These are phyloP conservation scores for Apiotrichum laibachii DNA, from an alignment of 1,284 basidiomycete species.

Conservation along the genomic window DNA sequence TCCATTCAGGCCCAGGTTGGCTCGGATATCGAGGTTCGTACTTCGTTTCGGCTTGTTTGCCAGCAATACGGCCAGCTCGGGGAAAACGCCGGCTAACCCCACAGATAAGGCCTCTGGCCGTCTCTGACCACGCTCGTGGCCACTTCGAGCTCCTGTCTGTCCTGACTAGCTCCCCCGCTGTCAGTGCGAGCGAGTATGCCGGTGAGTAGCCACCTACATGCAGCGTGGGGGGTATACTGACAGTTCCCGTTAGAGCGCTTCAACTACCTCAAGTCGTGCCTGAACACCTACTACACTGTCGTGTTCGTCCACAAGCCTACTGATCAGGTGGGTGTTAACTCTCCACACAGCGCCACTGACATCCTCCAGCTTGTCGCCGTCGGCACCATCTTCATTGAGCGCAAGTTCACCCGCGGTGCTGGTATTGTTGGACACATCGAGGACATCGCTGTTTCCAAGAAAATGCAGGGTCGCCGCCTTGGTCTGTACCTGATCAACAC, in stretches of 20 bases:
- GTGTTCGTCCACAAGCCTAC: conserved; percentile 74
- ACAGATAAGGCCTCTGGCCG: conserved; percentile 88
- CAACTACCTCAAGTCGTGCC: conserved; percentile 50
- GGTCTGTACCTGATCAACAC: conserved; percentile 83
- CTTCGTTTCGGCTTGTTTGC: not conserved
- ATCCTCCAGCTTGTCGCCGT: conserved; percentile 68
- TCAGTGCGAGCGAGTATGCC: conserved; percentile 65
- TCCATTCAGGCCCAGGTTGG: conserved; percentile 28
- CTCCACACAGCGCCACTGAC: conserved; percentile 34
- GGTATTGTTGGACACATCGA: conserved; percentile 92
- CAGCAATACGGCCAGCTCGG: not conserved
- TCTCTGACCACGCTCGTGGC: conserved; percentile 77
- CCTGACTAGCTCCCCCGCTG: conserved; percentile 73
- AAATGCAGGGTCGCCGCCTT: conserved; percentile 79
- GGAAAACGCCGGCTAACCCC: conserved; percentile 5
- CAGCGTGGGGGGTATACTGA: not conserved
- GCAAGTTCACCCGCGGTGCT: conserved; percentile 82
- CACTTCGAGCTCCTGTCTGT: conserved; percentile 81
- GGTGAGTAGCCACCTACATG: conserved; percentile 9
- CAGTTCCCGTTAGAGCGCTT: conserved; percentile 57
- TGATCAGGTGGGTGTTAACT: conserved; percentile 55
- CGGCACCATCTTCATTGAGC: conserved; percentile 83
- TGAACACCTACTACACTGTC: conserved; percentile 72
- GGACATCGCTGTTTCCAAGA: conserved; percentile 89
- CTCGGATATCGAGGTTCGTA: conserved; percentile 31